Base-by-base conservation (phyloP, 1,139 yeast genomes). In the Sugiyamaella japonica region DNA sequence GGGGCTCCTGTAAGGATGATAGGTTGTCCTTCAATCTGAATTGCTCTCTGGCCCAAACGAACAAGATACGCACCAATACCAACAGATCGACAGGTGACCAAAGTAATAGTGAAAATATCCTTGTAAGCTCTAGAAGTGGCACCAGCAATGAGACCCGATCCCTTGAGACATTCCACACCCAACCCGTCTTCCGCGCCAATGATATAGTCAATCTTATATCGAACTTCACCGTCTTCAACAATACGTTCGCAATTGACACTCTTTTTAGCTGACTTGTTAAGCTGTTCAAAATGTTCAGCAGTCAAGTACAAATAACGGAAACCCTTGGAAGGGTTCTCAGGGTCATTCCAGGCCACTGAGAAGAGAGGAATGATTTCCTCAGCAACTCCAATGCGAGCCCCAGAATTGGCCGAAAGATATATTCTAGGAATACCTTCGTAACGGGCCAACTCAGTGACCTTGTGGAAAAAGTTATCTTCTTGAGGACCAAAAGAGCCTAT, bases 61-160 rank as follows among this genome's bases (percentile, higher is more conserved):
- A 93, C 99, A 71, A 93, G 81, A 71, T 93, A 93, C 48, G 99
- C 99, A 79, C 99, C 99, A 73, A 93, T 93, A 84, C 99, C 99
- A 67, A 93, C 99, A 48, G 98, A 90, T 79, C 99, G 85, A 77
- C 98, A 91, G 20, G 99, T 93, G 53, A 93, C 99, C 72, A 93
- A 80, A 23, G 99, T 93, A 59, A 91, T 84, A 32, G 99, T 93
- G 78, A 93, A 93, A 61, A 93, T 93, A 70, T 93, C 99, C 73
- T 89, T 89, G 81, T 93, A 93, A 38, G 99, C 99, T 72, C 90
- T 86, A 6, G 97, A 88, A 51, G 99, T 93, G 42, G 96, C 97
- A 74, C 99, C 99, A 34, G 99, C 99, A 76, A 93, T 93, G 67
- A 93, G 80, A 76, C 99, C 99, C 52, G 98, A 91, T 46, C 99